Evolutionary conservation across 768 basidiomycete species (phyloP).

Genomic region (Macrolepiota fuliginosa): DNA sequence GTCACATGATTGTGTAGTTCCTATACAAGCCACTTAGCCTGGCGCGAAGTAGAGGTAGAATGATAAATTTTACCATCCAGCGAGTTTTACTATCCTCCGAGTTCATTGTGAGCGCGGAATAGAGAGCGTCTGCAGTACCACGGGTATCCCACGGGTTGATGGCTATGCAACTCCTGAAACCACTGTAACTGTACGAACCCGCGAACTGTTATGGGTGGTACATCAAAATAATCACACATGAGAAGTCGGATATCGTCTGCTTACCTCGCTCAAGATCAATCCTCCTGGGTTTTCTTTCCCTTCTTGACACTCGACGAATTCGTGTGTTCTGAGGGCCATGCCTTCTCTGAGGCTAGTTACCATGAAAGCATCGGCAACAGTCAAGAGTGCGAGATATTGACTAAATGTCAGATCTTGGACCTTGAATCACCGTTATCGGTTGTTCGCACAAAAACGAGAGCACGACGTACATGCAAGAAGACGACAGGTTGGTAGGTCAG

Average conservation of each 20-base stretch:
- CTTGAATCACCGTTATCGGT: conserved; percentile 30
- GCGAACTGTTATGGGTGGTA: conserved; percentile 54
- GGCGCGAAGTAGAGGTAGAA: background rate
- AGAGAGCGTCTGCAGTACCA: conserved; percentile 80
- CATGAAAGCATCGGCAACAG: conserved; percentile 81
- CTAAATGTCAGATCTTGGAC: conserved; percentile 83
- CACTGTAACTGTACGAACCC: conserved; percentile 82
- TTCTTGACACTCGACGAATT: conserved; percentile 86
- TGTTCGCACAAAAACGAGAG: too few relatives aligned
- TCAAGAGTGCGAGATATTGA: conserved; percentile 81
- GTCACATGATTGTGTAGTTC: conserved; percentile 85
- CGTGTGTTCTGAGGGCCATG: conserved; percentile 82
- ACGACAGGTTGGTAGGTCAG: conserved; percentile 87
- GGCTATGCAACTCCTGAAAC: conserved; percentile 83
- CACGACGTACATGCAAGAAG: conserved; percentile 43
- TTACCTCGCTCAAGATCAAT: conserved; percentile 75
- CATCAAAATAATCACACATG: background rate
- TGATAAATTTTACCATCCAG: conserved; percentile 53
- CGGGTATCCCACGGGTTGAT: conserved; percentile 86
- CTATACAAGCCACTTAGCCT: conserved; percentile 20
- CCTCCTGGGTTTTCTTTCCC: conserved; percentile 49
- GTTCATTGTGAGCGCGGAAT: conserved; percentile 67
- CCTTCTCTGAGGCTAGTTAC: conserved; percentile 85
- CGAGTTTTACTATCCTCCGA: conserved; percentile 69
- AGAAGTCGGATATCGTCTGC: conserved; percentile 16